Evolutionary conservation across 148 eudicot genomes (phyloP).

Genomic region (Fagopyrum esculentum): DNA sequence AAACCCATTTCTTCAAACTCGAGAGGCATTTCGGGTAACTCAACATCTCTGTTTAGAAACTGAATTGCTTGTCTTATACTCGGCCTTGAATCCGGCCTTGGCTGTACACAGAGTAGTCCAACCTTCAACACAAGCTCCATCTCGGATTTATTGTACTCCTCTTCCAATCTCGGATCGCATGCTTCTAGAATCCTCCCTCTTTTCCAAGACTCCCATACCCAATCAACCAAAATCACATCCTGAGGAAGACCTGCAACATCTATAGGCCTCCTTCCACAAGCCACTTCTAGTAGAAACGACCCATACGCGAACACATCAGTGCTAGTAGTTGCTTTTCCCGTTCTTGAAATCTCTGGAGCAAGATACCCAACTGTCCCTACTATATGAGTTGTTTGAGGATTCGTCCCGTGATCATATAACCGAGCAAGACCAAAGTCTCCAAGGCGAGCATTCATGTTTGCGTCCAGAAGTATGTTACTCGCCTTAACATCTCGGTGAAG

Average conservation of each 20-base stretch:
- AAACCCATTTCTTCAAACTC: not conserved
- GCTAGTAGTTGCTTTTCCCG: conserved; percentile 31
- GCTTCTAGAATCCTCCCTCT: conserved; percentile 23
- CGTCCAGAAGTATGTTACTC: conserved; percentile 36
- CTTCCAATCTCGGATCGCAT: conserved; percentile 29
- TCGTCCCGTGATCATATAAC: conserved; percentile 34
- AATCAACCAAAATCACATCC: conserved; percentile 24
- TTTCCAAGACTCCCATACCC: conserved; percentile 29
- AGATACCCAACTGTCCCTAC: conserved; percentile 42
- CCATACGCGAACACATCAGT: conserved; percentile 40
- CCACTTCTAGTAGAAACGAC: conserved; percentile 30
- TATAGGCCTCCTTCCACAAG: conserved; percentile 38
- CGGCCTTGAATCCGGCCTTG: conserved; percentile 28
- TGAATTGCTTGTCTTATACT: conserved; percentile 35
- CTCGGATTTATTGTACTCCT: conserved; percentile 20
- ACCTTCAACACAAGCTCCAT: conserved; percentile 28
- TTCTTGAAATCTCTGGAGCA: conserved; percentile 36
- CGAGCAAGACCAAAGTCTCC: conserved; percentile 43
- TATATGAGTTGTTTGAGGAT: conserved; percentile 36
- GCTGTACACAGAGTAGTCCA: conserved; percentile 29
- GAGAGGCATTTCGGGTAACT: not conserved
- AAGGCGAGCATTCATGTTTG: conserved; percentile 32
- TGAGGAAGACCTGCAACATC: not conserved
- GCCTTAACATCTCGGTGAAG: conserved; percentile 42
- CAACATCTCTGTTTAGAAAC: conserved; percentile 21